Conservation (phyloP, 2,329 filamentous ascomycete genomes). For the Alternaria alternata region DNA sequence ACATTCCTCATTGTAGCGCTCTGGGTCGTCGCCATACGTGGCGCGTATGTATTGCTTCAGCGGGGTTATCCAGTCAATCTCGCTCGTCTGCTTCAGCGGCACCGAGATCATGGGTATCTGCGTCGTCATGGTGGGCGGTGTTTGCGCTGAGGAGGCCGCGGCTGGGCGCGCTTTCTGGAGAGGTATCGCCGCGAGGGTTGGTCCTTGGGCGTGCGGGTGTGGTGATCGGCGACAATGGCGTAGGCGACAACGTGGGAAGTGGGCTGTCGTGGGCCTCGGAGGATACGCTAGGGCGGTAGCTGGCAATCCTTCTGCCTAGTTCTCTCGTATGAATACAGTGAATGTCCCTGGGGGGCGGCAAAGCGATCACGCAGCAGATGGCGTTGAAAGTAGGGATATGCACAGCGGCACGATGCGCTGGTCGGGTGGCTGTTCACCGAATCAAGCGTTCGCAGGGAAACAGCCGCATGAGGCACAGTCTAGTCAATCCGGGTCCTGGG, state of each 20-base stretch:
- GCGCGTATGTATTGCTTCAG: conserved; percentile 92
- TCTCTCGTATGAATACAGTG: background rate
- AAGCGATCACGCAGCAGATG: conserved; percentile 7
- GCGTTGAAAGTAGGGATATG: conserved; percentile 10
- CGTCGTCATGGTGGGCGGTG: conserved; percentile 42
- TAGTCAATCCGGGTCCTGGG: conserved; percentile 8
- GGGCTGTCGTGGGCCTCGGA: conserved; percentile 7
- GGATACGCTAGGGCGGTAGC: conserved; percentile 5
- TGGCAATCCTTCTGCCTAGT: background rate
- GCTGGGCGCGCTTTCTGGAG: conserved; percentile 27
- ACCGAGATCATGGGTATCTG: conserved; percentile 91
- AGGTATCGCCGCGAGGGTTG: conserved; percentile 19
- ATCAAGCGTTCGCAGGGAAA: conserved; percentile 4
- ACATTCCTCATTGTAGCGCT: conserved; percentile 95
- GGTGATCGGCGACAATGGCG: conserved; percentile 13
- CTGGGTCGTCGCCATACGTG: conserved; percentile 95
- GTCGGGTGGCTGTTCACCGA: conserved; percentile 14
- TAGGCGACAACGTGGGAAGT: conserved; percentile 13
- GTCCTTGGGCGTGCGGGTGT: conserved; percentile 3
- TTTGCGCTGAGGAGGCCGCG: conserved; percentile 14
- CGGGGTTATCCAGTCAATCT: conserved; percentile 96
- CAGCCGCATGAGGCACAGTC: conserved; percentile 17
- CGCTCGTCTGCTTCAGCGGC: conserved; percentile 92
- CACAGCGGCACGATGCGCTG: conserved; percentile 17
- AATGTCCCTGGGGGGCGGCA: background rate